Evolutionary conservation across 148 eudicot genomes (phyloP).

Genomic region (Rhododendron williamsianum): DNA sequence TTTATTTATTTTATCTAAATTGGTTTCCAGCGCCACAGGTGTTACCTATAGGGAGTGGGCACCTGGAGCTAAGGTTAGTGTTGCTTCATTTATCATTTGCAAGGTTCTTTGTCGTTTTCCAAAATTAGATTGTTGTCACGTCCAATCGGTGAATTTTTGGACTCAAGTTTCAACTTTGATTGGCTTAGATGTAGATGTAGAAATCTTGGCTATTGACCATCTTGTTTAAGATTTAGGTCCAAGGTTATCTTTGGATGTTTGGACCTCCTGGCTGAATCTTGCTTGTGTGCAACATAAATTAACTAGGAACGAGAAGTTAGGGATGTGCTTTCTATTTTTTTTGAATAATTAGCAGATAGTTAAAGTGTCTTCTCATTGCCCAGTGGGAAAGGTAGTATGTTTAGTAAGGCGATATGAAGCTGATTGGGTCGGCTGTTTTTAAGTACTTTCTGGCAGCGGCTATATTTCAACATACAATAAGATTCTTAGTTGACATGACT

Average conservation of each 20-base stretch:
- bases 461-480: neutral
- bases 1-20: slow-evolving; percentile 3
- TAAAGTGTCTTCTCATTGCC: neutral
- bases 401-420: neutral
- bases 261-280: neutral
- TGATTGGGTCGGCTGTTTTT: neutral
- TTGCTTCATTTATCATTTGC: neutral
- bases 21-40: slow-evolving; percentile 61
- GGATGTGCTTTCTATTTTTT: neutral
- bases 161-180: neutral
- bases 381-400: neutral
- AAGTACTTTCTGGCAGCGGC: neutral
- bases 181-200: neutral
- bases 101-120: neutral
- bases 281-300: neutral
- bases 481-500: neutral
- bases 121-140: neutral
- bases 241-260: slow-evolving; percentile 2
- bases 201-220: neutral
- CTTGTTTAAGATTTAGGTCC: neutral
- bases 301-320: neutral
- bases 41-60: slow-evolving; percentile 99
- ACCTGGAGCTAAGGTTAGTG: slow-evolving; percentile 88
- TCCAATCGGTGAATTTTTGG: neutral
- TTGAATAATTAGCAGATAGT: neutral